These are phyloP conservation scores for Aleurites moluccanus DNA, from an alignment of 441 rosid genomes.

Conservation along the genomic window DNA sequence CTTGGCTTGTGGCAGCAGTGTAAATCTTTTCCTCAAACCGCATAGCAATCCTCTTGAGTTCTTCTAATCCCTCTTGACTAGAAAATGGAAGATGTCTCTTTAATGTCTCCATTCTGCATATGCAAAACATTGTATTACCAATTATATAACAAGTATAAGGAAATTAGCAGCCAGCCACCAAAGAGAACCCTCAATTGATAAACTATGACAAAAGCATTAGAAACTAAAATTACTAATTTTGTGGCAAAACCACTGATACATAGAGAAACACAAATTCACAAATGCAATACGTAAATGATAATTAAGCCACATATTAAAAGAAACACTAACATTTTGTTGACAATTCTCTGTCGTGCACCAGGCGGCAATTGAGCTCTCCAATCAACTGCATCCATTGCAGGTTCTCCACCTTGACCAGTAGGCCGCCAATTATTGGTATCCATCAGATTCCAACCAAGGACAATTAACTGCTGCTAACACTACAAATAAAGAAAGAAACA, in stretches of 20 bases:
- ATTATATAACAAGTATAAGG: background rate
- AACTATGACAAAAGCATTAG: no score
- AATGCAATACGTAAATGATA: background rate
- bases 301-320: background rate
- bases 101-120: conserved; percentile 69
- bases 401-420: conserved; percentile 37
- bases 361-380: conserved; percentile 72
- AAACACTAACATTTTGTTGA: conserved; percentile 71
- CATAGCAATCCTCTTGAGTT: conserved; percentile 32
- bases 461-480: conserved; percentile 3
- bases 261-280: no score
- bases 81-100: conserved; percentile 65
- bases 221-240: no score
- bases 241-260: no score
- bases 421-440: conserved; percentile 31
- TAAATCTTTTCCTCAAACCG: conserved; percentile 79
- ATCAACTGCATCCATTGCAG: conserved; percentile 54
- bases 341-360: conserved; percentile 64
- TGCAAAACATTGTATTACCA: conserved; percentile 7
- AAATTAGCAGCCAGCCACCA: no score
- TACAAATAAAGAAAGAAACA: conserved; percentile 18
- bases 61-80: conserved; percentile 56
- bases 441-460: conserved; percentile 17
- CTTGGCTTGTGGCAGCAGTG: conserved; percentile 60
- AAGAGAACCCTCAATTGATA: no score